phyloP scores from a whole-genome alignment of 1,284 basidiomycete genomes.

The Blastosporella zonata region DNA sequence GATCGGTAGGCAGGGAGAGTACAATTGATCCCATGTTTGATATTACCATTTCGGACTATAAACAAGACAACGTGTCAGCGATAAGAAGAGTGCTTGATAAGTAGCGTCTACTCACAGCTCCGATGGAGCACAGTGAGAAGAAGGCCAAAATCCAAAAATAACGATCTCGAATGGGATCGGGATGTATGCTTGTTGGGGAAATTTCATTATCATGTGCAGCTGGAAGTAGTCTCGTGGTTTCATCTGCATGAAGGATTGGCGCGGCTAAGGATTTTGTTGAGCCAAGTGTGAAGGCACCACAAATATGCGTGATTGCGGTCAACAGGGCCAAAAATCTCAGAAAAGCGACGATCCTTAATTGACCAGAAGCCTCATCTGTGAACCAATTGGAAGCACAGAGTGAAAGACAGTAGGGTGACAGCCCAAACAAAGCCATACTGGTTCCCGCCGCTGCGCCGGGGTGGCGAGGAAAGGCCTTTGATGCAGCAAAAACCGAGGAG shows the following conservation, averaged over 20 bases:
- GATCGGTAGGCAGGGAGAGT: slow-evolving; percentile 43
- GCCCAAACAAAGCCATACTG: slow-evolving; percentile 69
- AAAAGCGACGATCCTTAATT: slow-evolving; percentile 54
- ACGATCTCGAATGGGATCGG: slow-evolving; percentile 40
- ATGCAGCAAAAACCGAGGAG: slow-evolving; percentile 71
- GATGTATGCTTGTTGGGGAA: slow-evolving; percentile 2
- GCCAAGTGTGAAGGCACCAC: slow-evolving; percentile 49
- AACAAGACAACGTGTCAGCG: not conserved
- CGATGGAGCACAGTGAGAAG: slow-evolving; percentile 51
- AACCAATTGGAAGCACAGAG: slow-evolving; percentile 60
- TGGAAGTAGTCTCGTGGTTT: slow-evolving; percentile 43
- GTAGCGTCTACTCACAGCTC: slow-evolving; percentile 47
- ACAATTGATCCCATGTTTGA: slow-evolving; percentile 76
- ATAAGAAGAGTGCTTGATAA: not conserved
- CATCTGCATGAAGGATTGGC: slow-evolving; percentile 25
- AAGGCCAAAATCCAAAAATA: slow-evolving; percentile 57
- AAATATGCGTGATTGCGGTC: slow-evolving; percentile 49
- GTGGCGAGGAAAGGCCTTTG: slow-evolving; percentile 61
- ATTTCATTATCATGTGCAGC: slow-evolving; percentile 20
- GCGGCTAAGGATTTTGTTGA: slow-evolving; percentile 16
- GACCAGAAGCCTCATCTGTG: slow-evolving; percentile 40
- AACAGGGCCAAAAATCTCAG: slow-evolving; percentile 55
- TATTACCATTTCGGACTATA: slow-evolving; percentile 76
- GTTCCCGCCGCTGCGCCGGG: slow-evolving; percentile 65
- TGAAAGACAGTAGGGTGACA: slow-evolving; percentile 75